Base-by-base conservation (phyloP, 495 filamentous ascomycete species). In the Penicillium dipodomyicola region DNA sequence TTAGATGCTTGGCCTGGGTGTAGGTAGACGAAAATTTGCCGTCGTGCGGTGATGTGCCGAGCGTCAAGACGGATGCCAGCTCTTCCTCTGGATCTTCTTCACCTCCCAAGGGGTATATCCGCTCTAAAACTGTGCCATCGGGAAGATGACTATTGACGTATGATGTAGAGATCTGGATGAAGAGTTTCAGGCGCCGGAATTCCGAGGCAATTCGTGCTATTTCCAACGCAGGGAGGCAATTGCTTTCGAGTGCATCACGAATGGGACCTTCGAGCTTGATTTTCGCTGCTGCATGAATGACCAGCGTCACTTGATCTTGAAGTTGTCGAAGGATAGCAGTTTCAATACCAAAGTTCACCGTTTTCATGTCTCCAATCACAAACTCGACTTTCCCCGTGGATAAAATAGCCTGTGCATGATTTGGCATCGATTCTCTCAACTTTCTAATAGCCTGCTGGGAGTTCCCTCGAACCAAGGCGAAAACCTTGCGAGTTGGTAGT, bases 101-200 rank as follows among this genome's bases (percentile, higher is more conserved):
- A 7, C 68, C 64, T 0, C 64, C 47, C 2, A 72, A 15, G 12
- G 23, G 49, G 19, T 76, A 72, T 35, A 63, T 40, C 15, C 62
- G 60, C 29, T 74, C 73, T 14, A 62, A 49, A 0, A 76, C 65
- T 4, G 65, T 52, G 12, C 73, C 73, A 44, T 73, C 68, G 9
- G 72, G 70, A 12, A 73, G 58, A 50, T 73, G 74, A 33, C 70
- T 76, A 40, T 70, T 73, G 19, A 48, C 64, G 37, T 72, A 76
- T 22, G 72, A 66, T 0, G 72, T 74, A 12, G 72, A 74, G 5
- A 74, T 25, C 37, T 73, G 72, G 20, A 76, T 46, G 42, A 76
- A 65, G 4, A 73, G 62, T 29, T 70, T 73, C 19, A 76, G 51
- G 19, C 54, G 58, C 6, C 62, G 62, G 20, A 76, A 76, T 17